Conservation (phyloP, 2,329 filamentous ascomycete species). For the Pestalotiopsis sp. region DNA sequence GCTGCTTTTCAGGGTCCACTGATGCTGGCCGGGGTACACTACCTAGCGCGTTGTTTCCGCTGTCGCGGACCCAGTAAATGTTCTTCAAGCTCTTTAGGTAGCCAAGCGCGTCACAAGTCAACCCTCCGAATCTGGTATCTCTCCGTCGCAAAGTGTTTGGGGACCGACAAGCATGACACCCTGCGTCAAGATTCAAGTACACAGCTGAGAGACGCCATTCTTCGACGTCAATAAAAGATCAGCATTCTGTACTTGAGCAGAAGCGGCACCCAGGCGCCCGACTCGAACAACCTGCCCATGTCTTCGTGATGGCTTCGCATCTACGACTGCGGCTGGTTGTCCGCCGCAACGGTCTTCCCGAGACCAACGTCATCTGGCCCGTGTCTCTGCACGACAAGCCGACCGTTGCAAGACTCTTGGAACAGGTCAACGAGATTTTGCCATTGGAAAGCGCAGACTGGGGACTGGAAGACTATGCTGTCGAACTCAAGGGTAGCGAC, state of each 20-base stretch:
- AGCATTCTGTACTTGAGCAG: neutral
- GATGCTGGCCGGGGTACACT: neutral
- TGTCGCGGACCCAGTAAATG: neutral
- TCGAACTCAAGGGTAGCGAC: constrained; percentile 65
- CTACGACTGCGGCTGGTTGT: constrained; percentile 78
- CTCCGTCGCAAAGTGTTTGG: neutral
- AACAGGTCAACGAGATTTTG: constrained; percentile 77
- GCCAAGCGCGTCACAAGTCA: neutral
- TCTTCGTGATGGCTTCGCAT: constrained; percentile 13
- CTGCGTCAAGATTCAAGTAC: neutral
- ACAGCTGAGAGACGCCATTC: neutral
- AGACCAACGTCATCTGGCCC: constrained; percentile 73
- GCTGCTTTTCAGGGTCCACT: neutral
- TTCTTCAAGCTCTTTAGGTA: neutral
- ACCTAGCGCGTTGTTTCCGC: constrained; percentile 5
- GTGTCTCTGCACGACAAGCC: constrained; percentile 59
- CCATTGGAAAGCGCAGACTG: constrained; percentile 81
- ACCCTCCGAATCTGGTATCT: neutral
- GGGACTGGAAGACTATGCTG: constrained; percentile 88
- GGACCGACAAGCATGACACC: neutral
- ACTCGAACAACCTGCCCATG: neutral
- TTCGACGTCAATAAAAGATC: neutral
- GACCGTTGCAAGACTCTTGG: constrained; percentile 76
- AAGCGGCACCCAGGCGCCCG: neutral
- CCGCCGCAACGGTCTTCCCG: constrained; percentile 73